Conservation (phyloP, 116 monocot species). For the Dioscorea cayenensis region DNA sequence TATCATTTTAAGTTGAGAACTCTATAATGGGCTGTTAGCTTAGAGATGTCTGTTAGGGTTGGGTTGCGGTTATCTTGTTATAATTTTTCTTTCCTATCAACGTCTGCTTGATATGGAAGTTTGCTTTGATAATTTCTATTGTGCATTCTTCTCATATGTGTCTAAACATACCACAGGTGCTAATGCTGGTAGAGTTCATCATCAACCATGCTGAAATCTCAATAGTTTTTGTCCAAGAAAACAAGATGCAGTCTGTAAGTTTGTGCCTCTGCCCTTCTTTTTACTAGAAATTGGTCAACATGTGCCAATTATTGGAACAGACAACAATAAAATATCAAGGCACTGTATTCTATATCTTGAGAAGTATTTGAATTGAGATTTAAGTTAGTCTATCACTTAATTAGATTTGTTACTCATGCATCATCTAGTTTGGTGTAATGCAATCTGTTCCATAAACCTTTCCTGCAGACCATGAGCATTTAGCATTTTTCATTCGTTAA, state of each 20-base stretch:
- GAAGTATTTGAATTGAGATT: no score
- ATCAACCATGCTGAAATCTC: constrained; percentile 90
- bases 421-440: no score
- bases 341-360: no score
- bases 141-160: neutral
- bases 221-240: constrained; percentile 78
- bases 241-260: constrained; percentile 75
- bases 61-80: no score
- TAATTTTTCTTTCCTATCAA: neutral
- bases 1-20: no score
- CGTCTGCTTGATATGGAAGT: neutral
- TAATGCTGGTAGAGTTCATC: constrained; percentile 91
- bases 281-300: neutral
- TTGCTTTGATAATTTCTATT: neutral
- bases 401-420: no score
- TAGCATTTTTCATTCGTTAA: no score
- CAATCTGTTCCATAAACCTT: no score
- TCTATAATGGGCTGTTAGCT: no score
- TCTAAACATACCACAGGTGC: constrained; percentile 37
- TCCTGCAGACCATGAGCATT: no score
- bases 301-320: neutral
- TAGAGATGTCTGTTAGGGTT: no score
- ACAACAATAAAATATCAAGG: neutral
- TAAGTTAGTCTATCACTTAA: no score
- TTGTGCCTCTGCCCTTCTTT: neutral